Conservation (phyloP, 371 early-diverging fungal species). For the Catenaria anguillulae region DNA sequence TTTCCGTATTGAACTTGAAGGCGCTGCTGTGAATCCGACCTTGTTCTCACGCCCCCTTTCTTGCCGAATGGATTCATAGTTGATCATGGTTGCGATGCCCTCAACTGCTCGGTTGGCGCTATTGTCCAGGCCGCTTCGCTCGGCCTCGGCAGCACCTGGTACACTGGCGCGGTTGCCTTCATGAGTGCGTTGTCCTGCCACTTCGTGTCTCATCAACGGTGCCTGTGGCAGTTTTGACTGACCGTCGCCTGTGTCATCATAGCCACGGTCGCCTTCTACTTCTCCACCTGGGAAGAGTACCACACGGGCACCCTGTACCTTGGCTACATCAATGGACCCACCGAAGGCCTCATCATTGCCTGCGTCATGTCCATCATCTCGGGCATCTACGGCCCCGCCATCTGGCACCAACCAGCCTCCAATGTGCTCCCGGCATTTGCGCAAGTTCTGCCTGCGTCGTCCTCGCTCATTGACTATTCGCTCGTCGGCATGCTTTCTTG, state of each 20-base stretch:
- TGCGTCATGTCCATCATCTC: constrained; percentile 52
- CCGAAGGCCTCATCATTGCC: constrained; percentile 78
- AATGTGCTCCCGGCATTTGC: constrained; percentile 16
- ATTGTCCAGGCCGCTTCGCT: constrained; percentile 69
- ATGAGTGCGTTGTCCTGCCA: constrained; percentile 8
- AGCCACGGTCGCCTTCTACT: constrained; percentile 68
- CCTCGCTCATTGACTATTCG: constrained; percentile 32
- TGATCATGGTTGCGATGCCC: constrained; percentile 82
- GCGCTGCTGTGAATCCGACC: neutral
- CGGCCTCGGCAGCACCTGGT: constrained; percentile 58
- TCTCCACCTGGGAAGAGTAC: constrained; percentile 91
- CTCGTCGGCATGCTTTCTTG: constrained; percentile 39
- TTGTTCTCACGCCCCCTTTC: neutral
- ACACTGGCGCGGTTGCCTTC: constrained; percentile 32
- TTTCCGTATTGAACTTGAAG: neutral
- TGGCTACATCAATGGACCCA: constrained; percentile 86
- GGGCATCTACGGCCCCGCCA: constrained; percentile 37
- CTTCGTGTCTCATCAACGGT: too few relatives aligned
- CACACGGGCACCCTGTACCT: constrained; percentile 84
- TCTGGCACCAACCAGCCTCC: constrained; percentile 16
- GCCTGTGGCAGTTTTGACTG: too few relatives aligned
- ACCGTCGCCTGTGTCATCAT: too few relatives aligned
- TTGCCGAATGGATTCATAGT: constrained; percentile 13
- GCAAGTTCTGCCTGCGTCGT: constrained; percentile 23
- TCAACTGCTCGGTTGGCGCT: constrained; percentile 71